phyloP scores from a whole-genome alignment of 306 rosid genomes.

The Fragaria ananassa region DNA sequence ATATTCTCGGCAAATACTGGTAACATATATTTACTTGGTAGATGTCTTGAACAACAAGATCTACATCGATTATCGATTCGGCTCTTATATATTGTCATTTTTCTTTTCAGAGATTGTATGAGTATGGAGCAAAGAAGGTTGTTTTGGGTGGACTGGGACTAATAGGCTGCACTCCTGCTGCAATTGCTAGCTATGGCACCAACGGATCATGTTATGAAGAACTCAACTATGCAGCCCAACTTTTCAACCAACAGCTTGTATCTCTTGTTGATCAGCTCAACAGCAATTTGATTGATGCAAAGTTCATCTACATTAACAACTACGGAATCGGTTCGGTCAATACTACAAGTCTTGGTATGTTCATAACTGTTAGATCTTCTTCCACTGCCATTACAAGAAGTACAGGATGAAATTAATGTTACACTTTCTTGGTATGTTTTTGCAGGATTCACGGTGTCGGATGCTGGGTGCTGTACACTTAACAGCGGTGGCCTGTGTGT shows the following conservation, averaged over 20 bases:
- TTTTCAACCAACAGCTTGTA: constrained; percentile 44
- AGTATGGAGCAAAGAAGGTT: constrained; percentile 59
- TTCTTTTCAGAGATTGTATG: constrained; percentile 6
- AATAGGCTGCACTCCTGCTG: constrained; percentile 57
- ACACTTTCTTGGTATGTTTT: neutral
- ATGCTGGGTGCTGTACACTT: constrained; percentile 32
- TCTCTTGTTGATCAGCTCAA: constrained; percentile 37
- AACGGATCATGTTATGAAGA: constrained; percentile 35
- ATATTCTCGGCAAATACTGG: constrained; percentile 38
- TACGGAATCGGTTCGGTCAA: neutral
- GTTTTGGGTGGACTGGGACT: constrained; percentile 39
- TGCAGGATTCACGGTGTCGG: constrained; percentile 35
- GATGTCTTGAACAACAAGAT: neutral
- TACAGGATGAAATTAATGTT: neutral
- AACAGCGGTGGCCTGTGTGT: constrained; percentile 30
- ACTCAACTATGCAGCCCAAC: constrained; percentile 22
- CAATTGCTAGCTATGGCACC: constrained; percentile 17
- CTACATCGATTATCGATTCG: neutral
- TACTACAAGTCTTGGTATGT: constrained; percentile 9
- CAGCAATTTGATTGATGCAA: constrained; percentile 24
- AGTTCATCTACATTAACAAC: constrained; percentile 33
- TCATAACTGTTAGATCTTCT: neutral
- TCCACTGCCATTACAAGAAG: neutral
- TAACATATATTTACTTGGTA: neutral
- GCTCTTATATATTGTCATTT: too few relatives aligned